These are phyloP conservation scores for Petrea volubilis DNA, from an alignment of 257 asterid genomes.

Conservation along the genomic window DNA sequence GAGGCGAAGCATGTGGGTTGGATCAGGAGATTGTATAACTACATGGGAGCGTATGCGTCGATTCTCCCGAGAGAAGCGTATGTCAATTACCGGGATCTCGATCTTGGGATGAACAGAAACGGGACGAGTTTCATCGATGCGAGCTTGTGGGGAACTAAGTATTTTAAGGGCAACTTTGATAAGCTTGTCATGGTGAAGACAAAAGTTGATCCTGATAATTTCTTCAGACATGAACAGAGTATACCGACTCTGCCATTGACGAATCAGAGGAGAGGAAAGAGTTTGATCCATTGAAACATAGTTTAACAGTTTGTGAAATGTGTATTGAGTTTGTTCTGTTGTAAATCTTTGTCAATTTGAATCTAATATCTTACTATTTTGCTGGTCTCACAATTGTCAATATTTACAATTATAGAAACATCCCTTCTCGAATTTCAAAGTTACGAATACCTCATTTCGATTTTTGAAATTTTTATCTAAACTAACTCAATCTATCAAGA, in stretches of 20 bases:
- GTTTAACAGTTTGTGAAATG: neutral
- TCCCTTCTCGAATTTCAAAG: too few relatives aligned
- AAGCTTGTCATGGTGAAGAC: conserved; percentile 54
- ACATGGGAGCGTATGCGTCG: conserved; percentile 59
- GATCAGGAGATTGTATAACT: conserved; percentile 50
- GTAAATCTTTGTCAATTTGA: too few relatives aligned
- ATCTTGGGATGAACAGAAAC: conserved; percentile 47
- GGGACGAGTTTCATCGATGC: conserved; percentile 44
- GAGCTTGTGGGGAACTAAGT: conserved; percentile 55
- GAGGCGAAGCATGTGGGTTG: conserved; percentile 52
- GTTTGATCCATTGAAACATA: conserved; percentile 29
- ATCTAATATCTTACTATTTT: neutral
- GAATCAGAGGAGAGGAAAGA: conserved; percentile 12
- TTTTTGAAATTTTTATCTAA: too few relatives aligned
- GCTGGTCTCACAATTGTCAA: neutral
- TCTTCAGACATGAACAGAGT: conserved; percentile 68
- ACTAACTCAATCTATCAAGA: too few relatives aligned
- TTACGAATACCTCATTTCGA: too few relatives aligned
- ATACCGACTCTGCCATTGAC: conserved; percentile 46
- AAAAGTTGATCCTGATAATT: conserved; percentile 56
- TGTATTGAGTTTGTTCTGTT: neutral
- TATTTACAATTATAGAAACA: too few relatives aligned
- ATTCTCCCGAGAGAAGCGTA: conserved; percentile 64
- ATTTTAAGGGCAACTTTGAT: conserved; percentile 50
- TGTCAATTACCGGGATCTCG: conserved; percentile 70